A percentile compares a stretch with the other conserved stretches of the same genome.
Evolutionary conservation across 169 alveolate genomes (phyloP).

Genomic region (Plasmodium yoelii): DNA sequence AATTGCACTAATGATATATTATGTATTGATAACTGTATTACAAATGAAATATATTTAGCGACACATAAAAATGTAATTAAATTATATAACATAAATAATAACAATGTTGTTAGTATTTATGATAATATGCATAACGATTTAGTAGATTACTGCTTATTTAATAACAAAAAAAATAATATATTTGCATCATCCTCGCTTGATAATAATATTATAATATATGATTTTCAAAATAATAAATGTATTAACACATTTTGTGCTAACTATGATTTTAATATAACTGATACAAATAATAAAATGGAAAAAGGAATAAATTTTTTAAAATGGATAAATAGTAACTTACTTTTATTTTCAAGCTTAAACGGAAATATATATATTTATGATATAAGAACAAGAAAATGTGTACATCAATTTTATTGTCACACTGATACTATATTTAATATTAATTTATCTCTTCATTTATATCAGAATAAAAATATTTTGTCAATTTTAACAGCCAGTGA

Average conservation of each 20-base stretch:
- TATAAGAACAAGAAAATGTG: slow-evolving; percentile 51
- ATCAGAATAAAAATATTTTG: slow-evolving; percentile 36
- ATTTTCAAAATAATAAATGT: slow-evolving; percentile 38
- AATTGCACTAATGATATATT: slow-evolving; percentile 26
- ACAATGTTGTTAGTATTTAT: slow-evolving; percentile 30
- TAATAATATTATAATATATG: slow-evolving; percentile 44
- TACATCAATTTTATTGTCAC: slow-evolving; percentile 68
- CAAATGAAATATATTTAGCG: slow-evolving; percentile 39
- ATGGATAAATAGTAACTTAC: slow-evolving; percentile 56
- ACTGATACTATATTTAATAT: slow-evolving; percentile 65
- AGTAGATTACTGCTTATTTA: slow-evolving; percentile 60
- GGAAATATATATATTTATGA: slow-evolving; percentile 70
- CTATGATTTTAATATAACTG: slow-evolving; percentile 32
- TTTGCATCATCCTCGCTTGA: slow-evolving; percentile 72
- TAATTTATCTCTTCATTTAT: slow-evolving; percentile 48
- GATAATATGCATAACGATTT: slow-evolving; percentile 42
- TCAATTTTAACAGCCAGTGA: slow-evolving; percentile 69
- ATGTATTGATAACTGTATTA: slow-evolving; percentile 51
- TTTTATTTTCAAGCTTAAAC: slow-evolving; percentile 67
- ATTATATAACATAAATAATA: slow-evolving; percentile 26
- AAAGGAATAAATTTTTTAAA: slow-evolving; percentile 54
- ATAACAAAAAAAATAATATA: slow-evolving; percentile 44
- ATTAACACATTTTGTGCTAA: slow-evolving; percentile 48
- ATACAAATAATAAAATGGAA: slow-evolving; percentile 26
- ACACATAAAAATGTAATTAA: slow-evolving; percentile 32